Conservation (phyloP, 1,284 basidiomycete species). For the Volvariella surrecta region DNA sequence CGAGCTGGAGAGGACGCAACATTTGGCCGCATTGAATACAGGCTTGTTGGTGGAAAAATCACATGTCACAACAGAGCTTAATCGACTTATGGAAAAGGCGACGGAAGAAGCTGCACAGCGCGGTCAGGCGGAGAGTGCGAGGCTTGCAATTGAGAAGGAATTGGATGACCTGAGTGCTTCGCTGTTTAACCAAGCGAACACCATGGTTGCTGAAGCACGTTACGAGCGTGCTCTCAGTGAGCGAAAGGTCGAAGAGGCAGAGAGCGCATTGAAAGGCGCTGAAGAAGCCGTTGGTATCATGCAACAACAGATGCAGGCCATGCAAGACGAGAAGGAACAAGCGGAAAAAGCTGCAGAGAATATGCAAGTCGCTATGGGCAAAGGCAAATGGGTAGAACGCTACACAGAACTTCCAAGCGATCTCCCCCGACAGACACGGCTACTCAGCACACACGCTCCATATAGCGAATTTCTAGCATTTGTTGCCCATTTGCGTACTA, state of each 20-base stretch:
- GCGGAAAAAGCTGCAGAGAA: slow-evolving; percentile 43
- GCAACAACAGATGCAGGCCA: slow-evolving; percentile 77
- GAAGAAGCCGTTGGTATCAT: slow-evolving; percentile 82
- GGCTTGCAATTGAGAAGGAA: slow-evolving; percentile 79
- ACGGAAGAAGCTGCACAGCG: slow-evolving; percentile 90
- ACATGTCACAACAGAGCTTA: slow-evolving; percentile 89
- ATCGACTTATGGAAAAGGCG: slow-evolving; percentile 87
- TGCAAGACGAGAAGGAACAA: slow-evolving; percentile 56
- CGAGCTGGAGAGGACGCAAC: slow-evolving; percentile 68
- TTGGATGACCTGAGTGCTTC: slow-evolving; percentile 90
- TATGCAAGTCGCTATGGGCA: slow-evolving; percentile 46
- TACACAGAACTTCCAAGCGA: slow-evolving; percentile 12
- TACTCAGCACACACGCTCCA: slow-evolving; percentile 66
- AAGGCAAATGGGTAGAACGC: slow-evolving; percentile 58
- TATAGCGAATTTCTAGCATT: slow-evolving; percentile 86
- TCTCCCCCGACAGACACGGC: slow-evolving; percentile 23
- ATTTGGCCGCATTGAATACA: slow-evolving; percentile 75
- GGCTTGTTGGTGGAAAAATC: slow-evolving; percentile 89
- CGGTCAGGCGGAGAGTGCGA: slow-evolving; percentile 83
- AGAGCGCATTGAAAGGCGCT: slow-evolving; percentile 73
- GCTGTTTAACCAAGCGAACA: slow-evolving; percentile 84
- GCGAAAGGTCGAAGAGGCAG: slow-evolving; percentile 73
- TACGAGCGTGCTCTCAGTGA: slow-evolving; percentile 71
- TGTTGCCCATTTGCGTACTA: slow-evolving; percentile 69
- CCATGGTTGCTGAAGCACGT: slow-evolving; percentile 90